Percentiles rank a stretch among this genome's conserved stretches.
Evolutionary conservation across 2,329 filamentous ascomycete species (phyloP).

Genomic region (Diaporthe helianthi): DNA sequence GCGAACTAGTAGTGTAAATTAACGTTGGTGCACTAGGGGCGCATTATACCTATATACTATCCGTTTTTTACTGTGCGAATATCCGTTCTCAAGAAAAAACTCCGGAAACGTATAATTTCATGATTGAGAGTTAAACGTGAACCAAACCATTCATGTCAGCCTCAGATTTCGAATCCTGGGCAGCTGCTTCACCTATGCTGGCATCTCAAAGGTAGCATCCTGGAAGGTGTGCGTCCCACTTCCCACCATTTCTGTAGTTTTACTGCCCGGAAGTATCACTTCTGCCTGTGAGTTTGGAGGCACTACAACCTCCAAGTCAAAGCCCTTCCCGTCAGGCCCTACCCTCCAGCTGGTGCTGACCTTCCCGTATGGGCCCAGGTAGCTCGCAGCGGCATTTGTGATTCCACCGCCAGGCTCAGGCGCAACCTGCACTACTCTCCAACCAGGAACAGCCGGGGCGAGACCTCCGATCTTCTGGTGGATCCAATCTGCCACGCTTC

Average conservation of each 20-base stretch:
- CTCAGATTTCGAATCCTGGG: no score
- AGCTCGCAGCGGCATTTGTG: not conserved
- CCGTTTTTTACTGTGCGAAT: no score
- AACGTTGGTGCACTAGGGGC: no score
- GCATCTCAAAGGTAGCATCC: conserved; percentile 7
- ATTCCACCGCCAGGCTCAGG: conserved; percentile 3
- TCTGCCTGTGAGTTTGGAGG: conserved; percentile 6
- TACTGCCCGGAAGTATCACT: not conserved
- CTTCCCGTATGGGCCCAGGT: not conserved
- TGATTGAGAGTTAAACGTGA: not conserved
- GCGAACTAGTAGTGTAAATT: no score
- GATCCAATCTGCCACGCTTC: conserved; percentile 10
- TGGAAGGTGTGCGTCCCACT: conserved; percentile 4
- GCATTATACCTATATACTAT: no score
- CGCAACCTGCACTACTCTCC: not conserved
- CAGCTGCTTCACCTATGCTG: not conserved
- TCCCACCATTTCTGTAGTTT: not conserved
- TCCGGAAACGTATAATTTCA: no score
- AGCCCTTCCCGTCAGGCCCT: not conserved
- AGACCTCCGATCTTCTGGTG: conserved; percentile 16
- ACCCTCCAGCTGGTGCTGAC: conserved; percentile 1
- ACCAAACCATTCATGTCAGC: not conserved
- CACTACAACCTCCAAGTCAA: not conserved
- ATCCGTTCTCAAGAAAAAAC: no score
- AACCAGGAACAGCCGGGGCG: not conserved